These are phyloP conservation scores for Alternaria angustiovoidea DNA, from an alignment of 2,329 filamentous ascomycete genomes.

Conservation along the genomic window DNA sequence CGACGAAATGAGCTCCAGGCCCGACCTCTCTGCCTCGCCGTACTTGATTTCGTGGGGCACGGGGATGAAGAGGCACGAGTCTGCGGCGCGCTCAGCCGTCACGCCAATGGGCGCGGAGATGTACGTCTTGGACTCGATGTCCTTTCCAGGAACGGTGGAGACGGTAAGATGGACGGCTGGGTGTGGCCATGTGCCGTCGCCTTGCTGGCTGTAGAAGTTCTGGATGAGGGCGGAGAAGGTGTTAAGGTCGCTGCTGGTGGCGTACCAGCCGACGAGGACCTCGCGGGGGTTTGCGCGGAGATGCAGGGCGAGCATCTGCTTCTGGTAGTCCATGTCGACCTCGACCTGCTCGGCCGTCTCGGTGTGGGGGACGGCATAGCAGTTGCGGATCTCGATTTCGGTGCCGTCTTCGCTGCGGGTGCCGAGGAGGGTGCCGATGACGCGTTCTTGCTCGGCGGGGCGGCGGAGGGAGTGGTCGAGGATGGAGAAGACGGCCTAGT, in stretches of 20 bases:
- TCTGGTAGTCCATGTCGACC: slow-evolving; percentile 99
- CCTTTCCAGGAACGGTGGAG: slow-evolving; percentile 84
- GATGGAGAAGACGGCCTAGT: slow-evolving; percentile 69
- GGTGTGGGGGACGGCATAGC: slow-evolving; percentile 97
- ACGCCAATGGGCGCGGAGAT: slow-evolving; percentile 95
- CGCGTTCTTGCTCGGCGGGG: slow-evolving; percentile 89
- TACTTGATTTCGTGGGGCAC: slow-evolving; percentile 95
- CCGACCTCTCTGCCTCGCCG: slow-evolving; percentile 77
- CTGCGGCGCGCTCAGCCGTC: slow-evolving; percentile 90
- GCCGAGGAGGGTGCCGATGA: slow-evolving; percentile 95
- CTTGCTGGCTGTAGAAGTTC: slow-evolving; percentile 98
- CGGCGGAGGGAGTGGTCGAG: slow-evolving; percentile 92
- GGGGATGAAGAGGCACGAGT: slow-evolving; percentile 96
- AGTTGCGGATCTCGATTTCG: slow-evolving; percentile 93
- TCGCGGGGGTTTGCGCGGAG: slow-evolving; percentile 94
- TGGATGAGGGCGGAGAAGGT: slow-evolving; percentile 98
- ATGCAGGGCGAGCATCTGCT: slow-evolving; percentile 96
- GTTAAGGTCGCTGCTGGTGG: slow-evolving; percentile 95
- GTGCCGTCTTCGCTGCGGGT: slow-evolving; percentile 94
- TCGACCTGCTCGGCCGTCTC: slow-evolving; percentile 99
- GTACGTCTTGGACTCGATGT: slow-evolving; percentile 91
- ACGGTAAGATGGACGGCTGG: slow-evolving; percentile 98
- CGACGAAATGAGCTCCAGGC: slow-evolving; percentile 82
- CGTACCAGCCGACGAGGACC: slow-evolving; percentile 97
- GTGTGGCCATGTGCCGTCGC: slow-evolving; percentile 95